Evolutionary conservation across 495 filamentous ascomycete species (phyloP).

Genomic region (Podospora pseudopauciseta): DNA sequence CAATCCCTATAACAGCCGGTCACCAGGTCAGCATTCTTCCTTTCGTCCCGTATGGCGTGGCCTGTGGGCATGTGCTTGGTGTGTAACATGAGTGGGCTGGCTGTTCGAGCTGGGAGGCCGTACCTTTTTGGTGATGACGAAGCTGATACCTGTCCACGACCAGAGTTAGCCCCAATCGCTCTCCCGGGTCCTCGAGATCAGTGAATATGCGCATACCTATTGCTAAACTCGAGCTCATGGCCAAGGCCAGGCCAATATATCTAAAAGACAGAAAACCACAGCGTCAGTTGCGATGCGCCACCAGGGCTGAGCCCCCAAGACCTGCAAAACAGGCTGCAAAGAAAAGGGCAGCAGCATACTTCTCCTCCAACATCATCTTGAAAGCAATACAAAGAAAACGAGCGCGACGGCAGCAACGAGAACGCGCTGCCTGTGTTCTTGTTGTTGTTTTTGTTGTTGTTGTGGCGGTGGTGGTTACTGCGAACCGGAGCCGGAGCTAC

Average conservation of each 20-base stretch:
- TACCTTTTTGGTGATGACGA: slow-evolving; percentile 92
- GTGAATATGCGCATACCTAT: slow-evolving; percentile 64
- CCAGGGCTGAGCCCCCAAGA: background rate
- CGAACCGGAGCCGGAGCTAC: background rate
- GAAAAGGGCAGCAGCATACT: slow-evolving; percentile 54
- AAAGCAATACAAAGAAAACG: slow-evolving; percentile 24
- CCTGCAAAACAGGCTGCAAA: background rate
- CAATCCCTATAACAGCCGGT: slow-evolving; percentile 60
- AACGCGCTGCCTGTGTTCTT: slow-evolving; percentile 26
- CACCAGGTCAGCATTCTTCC: slow-evolving; percentile 21
- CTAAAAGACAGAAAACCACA: slow-evolving; percentile 43
- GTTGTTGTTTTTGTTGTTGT: slow-evolving; percentile 1
- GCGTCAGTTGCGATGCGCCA: slow-evolving; percentile 21
- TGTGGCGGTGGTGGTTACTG: slow-evolving; percentile 3
- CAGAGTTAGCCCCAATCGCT: slow-evolving; percentile 26
- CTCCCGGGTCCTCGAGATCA: background rate
- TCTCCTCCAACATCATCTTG: slow-evolving; percentile 75
- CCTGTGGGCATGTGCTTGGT: background rate
- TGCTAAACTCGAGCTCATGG: slow-evolving; percentile 86
- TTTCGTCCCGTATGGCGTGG: background rate
- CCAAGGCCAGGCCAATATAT: slow-evolving; percentile 85
- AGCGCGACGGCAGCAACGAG: slow-evolving; percentile 32
- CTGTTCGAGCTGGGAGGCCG: slow-evolving; percentile 8
- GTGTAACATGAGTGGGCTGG: background rate
- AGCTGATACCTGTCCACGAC: slow-evolving; percentile 66